phyloP scores from a whole-genome alignment of 2,329 filamentous ascomycete genomes.

The Zarea fungicola region DNA sequence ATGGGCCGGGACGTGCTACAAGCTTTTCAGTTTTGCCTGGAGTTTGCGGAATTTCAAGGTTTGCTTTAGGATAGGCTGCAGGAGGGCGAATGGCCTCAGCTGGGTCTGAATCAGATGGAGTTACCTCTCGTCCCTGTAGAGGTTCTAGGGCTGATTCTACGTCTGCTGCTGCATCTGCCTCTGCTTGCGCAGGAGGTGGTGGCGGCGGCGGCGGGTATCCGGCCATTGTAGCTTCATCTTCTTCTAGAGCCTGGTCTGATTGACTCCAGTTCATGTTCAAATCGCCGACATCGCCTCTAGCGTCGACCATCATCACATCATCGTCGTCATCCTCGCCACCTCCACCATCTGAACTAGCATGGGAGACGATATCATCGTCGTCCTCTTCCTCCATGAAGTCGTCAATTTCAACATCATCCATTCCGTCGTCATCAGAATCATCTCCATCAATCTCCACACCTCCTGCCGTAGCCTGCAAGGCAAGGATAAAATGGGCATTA shows the following conservation, averaged over 20 bases:
- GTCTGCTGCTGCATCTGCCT: conserved; percentile 30
- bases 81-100: conserved; percentile 58
- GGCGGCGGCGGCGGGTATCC: conserved; percentile 63
- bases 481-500: conserved; percentile 33
- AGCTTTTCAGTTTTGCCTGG: conserved; percentile 50
- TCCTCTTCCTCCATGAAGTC: conserved; percentile 54
- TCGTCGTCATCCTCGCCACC: conserved; percentile 47
- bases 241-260: conserved; percentile 63
- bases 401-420: conserved; percentile 39
- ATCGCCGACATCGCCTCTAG: conserved; percentile 40
- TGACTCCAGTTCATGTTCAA: conserved; percentile 47
- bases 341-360: conserved; percentile 28
- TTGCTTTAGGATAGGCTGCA: conserved; percentile 57
- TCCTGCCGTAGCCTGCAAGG: conserved; percentile 30
- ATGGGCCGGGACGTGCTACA: conserved; percentile 63
- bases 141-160: conserved; percentile 30
- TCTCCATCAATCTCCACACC: conserved; percentile 27
- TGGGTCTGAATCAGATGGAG: conserved; percentile 68
- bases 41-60: conserved; percentile 75
- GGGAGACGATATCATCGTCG: conserved; percentile 30
- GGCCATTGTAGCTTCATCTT: conserved; percentile 71
- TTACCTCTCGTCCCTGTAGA: conserved; percentile 58
- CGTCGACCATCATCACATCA: conserved; percentile 55
- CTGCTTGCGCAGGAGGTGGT: conserved; percentile 52
- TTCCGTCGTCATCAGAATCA: conserved; percentile 27